Base-by-base conservation (phyloP, 805 yeast species). In the Starmerella sp. region DNA sequence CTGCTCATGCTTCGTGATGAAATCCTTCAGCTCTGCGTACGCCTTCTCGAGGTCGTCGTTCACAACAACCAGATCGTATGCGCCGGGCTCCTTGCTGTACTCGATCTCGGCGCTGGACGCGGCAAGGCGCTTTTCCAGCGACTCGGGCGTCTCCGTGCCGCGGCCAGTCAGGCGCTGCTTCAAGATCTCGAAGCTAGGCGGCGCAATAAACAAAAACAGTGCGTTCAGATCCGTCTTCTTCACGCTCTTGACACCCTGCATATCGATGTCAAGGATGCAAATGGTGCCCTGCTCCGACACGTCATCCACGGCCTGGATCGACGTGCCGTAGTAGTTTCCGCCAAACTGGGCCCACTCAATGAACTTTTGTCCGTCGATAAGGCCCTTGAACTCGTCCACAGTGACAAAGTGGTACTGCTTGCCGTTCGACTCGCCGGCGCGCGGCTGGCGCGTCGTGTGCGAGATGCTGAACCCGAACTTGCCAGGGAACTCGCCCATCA, bases 281-380 rank as follows among this genome's bases (percentile, higher is more conserved):
- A 83, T 83, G 70, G 77, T 81, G 63, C 88, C 86, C 52, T 71
- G 70, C 32, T 61, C 61, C 35, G 75, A 70, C 46, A 86, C 90
- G 60, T 82, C 83, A 63, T 85, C 78, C 47, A 93, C 97, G 34
- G 96, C 83, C 66, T 81, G 83, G 64, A 88, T 76, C 48, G 96
- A 77, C 50, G 98, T 93, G 56, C 99, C 99, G 72, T 93, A 93
- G 76, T 86, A 90, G 77, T 93, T 93, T 52, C 97, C 97, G 11
- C 96, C 87, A 67, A 93, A 93, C 72, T 89, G 93, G 5, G 99
- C 98, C 93, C 95, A 88, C 73, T 93, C 99, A 61, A 93, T 82
- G 73, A 93, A 93, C 59, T 83, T 84, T 46, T 79, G 74, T 29
- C 82, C 81, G 10, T 75, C 82, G 60, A 93, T 88, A 71, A 87